These are phyloP conservation scores for Claviceps sp. DNA, from an alignment of 2,329 filamentous ascomycete species.

Conservation along the genomic window DNA sequence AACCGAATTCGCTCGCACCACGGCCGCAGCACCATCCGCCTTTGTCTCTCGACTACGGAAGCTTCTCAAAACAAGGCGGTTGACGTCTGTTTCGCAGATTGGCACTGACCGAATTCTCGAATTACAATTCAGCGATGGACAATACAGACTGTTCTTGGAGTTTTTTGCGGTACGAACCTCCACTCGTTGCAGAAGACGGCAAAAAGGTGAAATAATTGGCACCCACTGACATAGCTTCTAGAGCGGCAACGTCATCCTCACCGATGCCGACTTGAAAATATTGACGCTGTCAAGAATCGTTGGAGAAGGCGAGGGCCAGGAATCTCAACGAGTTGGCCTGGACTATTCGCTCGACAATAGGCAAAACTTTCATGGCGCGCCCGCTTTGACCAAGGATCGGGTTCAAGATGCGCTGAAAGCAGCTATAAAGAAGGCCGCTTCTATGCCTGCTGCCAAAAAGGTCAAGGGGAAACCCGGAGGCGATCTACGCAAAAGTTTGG, in stretches of 20 bases:
- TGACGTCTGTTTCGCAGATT: conserved; percentile 71
- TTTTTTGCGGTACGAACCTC: conserved; percentile 58
- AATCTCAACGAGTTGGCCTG: conserved; percentile 63
- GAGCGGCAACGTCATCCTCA: conserved; percentile 87
- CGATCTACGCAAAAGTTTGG: conserved; percentile 65
- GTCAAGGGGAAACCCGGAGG: conserved; percentile 62
- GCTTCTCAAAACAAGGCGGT: conserved; percentile 70
- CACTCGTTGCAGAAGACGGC: too few relatives aligned
- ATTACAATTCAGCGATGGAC: conserved; percentile 82
- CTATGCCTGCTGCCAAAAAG: conserved; percentile 39
- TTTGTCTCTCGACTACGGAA: conserved; percentile 83
- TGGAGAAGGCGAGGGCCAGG: conserved; percentile 67
- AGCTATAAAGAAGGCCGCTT: conserved; percentile 45
- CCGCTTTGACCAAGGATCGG: conserved; percentile 59
- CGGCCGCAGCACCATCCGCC: conserved; percentile 66
- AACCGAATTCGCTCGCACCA: conserved; percentile 78
- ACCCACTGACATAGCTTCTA: conserved; percentile 8
- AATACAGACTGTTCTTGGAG: conserved; percentile 78
- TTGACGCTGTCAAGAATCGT: conserved; percentile 71
- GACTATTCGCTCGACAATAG: conserved; percentile 69
- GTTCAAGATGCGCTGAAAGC: conserved; percentile 55
- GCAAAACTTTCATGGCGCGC: conserved; percentile 70
- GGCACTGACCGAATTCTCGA: conserved; percentile 91
- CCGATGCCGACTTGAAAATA: conserved; percentile 72
- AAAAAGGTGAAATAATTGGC: neutral